phyloP scores from a whole-genome alignment of 768 basidiomycete species.

The Boletus rubescentipes region DNA sequence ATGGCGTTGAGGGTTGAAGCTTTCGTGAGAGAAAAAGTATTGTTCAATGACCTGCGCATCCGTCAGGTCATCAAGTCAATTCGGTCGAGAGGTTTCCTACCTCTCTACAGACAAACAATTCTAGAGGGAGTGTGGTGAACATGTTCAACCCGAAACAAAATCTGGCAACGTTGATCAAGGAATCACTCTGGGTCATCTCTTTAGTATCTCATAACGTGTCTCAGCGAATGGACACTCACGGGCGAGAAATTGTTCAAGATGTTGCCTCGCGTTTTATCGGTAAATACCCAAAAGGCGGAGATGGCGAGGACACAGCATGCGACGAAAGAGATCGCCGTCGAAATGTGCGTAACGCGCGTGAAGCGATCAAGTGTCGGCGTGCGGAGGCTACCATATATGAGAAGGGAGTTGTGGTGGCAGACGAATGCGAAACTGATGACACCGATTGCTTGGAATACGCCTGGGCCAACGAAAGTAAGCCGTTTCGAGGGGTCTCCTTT shows the following conservation, averaged over 20 bases:
- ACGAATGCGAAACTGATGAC: conserved; percentile 98
- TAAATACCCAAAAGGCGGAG: conserved; percentile 86
- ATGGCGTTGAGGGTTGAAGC: conserved; percentile 81
- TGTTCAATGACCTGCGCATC: conserved; percentile 81
- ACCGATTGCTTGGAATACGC: conserved; percentile 93
- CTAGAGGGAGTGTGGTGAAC: conserved; percentile 96
- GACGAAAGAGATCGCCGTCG: conserved; percentile 79
- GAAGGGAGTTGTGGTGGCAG: conserved; percentile 95
- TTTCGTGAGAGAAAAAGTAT: conserved; percentile 89
- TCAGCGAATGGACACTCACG: conserved; percentile 37
- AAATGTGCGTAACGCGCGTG: conserved; percentile 88
- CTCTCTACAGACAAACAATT: conserved; percentile 97
- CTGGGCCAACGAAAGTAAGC: conserved; percentile 73
- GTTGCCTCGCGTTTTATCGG: conserved; percentile 91
- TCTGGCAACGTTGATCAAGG: conserved; percentile 92
- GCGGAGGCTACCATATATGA: conserved; percentile 91
- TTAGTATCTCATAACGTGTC: conserved; percentile 4
- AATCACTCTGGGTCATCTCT: conserved; percentile 56
- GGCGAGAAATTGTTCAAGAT: conserved; percentile 92
- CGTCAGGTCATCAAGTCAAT: conserved; percentile 1
- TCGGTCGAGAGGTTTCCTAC: conserved; percentile 36
- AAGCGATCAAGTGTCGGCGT: conserved; percentile 96
- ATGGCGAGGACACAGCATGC: conserved; percentile 85
- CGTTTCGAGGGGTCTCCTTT: conserved; percentile 76
- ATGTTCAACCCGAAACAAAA: conserved; percentile 95